A percentile compares a stretch with the other conserved stretches of the same genome.
Conservation (phyloP, 805 yeast genomes). For the Metschnikowia aberdeeniae region DNA sequence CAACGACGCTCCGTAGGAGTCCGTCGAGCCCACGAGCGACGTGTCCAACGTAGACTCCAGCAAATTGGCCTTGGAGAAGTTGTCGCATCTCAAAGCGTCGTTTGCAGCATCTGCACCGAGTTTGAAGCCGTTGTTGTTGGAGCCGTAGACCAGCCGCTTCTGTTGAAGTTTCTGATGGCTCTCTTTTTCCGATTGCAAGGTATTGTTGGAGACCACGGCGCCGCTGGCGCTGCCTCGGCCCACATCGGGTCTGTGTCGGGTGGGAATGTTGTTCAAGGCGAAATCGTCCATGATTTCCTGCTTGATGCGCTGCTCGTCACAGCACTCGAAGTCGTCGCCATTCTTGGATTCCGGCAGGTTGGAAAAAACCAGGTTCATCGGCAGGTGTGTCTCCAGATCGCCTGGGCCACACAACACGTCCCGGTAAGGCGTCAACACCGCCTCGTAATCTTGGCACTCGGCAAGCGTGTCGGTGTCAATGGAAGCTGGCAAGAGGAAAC, state of each 20-base stretch:
- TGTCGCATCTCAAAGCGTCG: background rate
- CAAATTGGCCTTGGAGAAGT: conserved; percentile 6
- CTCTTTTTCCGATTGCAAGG: too few species aligned
- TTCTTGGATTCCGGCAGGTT: conserved; percentile 11
- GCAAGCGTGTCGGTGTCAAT: conserved; percentile 20
- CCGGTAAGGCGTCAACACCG: conserved; percentile 11
- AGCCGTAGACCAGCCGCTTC: conserved; percentile 13
- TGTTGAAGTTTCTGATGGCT: background rate
- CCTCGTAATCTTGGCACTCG: conserved; percentile 17
- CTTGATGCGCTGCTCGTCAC: conserved; percentile 25
- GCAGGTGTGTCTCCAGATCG: conserved; percentile 20
- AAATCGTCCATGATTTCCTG: conserved; percentile 41
- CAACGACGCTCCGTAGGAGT: conserved; percentile 18
- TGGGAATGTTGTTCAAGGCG: conserved; percentile 34
- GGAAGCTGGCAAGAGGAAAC: conserved; percentile 28
- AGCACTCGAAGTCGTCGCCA: conserved; percentile 8
- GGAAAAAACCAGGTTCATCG: conserved; percentile 25
- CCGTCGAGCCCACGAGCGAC: conserved; percentile 1
- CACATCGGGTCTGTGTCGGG: conserved; percentile 5
- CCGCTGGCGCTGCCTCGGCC: too few species aligned
- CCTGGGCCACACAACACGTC: conserved; percentile 6
- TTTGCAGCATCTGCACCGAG: conserved; percentile 7
- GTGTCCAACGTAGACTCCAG: background rate
- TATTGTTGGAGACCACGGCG: too few species aligned
- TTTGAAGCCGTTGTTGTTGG: conserved; percentile 6